Conservation (phyloP, 352 stramenopile genomes). For the Phytopythium litorale region DNA sequence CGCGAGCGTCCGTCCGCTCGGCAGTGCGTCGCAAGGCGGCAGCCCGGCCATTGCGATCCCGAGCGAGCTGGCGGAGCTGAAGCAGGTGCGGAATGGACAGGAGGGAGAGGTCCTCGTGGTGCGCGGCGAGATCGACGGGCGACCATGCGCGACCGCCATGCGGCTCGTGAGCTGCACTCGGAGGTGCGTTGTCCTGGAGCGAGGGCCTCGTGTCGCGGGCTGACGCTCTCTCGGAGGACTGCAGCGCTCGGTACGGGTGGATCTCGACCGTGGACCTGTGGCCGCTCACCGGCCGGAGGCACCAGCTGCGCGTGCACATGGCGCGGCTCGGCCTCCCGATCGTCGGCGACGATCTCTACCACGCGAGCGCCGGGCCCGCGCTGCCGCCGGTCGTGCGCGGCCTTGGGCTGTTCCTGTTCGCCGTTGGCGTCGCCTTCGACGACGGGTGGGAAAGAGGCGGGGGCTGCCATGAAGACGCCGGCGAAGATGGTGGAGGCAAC, state of each 20-base stretch:
- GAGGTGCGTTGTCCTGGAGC: conserved; percentile 17
- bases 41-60: conserved; percentile 11
- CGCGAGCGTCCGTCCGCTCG: neutral
- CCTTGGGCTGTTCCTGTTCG: conserved; percentile 48
- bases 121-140: conserved; percentile 20
- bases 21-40: neutral
- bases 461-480: neutral
- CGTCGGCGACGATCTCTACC: conserved; percentile 63
- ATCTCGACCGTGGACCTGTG: conserved; percentile 65
- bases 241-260: conserved; percentile 45
- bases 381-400: conserved; percentile 33
- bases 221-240: neutral
- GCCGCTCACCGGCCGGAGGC: conserved; percentile 61
- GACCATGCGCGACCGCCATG: conserved; percentile 24
- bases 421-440: conserved; percentile 35
- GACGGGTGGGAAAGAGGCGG: conserved; percentile 16
- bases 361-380: conserved; percentile 10
- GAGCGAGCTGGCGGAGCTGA: conserved; percentile 8
- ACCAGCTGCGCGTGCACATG: conserved; percentile 69
- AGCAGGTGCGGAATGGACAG: neutral
- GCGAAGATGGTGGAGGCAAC: neutral
- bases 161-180: conserved; percentile 27
- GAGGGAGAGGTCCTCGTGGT: conserved; percentile 21
- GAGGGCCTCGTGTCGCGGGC: neutral
- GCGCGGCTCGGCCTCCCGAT: conserved; percentile 55